Conservation (phyloP, 129 eudicot species). For the Centella asiatica region DNA sequence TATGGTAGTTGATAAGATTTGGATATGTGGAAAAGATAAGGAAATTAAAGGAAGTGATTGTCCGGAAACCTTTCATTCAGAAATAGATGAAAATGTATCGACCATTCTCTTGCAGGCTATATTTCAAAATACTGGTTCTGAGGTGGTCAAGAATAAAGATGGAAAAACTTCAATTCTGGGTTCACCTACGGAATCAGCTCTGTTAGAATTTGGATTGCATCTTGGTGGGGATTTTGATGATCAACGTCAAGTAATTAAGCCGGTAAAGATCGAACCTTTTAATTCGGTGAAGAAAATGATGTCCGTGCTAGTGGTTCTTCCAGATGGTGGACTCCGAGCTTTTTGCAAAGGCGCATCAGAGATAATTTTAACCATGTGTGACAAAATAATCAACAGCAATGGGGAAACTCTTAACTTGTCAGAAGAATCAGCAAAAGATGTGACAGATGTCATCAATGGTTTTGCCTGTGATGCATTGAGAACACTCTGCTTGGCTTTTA, state of each 20-base stretch:
- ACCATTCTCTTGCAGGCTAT: constrained; percentile 56
- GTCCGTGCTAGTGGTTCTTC: constrained; percentile 74
- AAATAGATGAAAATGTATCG: constrained; percentile 28
- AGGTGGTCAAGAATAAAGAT: constrained; percentile 63
- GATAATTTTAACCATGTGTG: constrained; percentile 60
- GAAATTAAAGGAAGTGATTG: constrained; percentile 27
- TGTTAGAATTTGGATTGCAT: constrained; percentile 64
- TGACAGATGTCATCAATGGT: constrained; percentile 46
- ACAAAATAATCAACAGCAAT: constrained; percentile 37
- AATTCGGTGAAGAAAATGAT: constrained; percentile 70
- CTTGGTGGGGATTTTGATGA: constrained; percentile 62
- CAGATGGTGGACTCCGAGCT: constrained; percentile 49
- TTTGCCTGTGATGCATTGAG: constrained; percentile 69
- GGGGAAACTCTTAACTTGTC: constrained; percentile 46
- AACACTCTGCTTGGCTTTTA: constrained; percentile 84
- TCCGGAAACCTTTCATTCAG: constrained; percentile 13
- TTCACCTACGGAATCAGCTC: constrained; percentile 86
- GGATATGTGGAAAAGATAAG: constrained; percentile 48
- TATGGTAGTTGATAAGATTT: constrained; percentile 73
- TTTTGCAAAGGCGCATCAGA: constrained; percentile 96
- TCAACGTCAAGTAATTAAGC: constrained; percentile 37
- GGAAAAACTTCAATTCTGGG: constrained; percentile 70
- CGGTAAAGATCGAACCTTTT: constrained; percentile 69
- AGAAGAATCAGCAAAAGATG: constrained; percentile 29
- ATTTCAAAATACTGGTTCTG: constrained; percentile 71